Conservation (phyloP, 192 early-diverging fungal species). For the Backusella circina region DNA sequence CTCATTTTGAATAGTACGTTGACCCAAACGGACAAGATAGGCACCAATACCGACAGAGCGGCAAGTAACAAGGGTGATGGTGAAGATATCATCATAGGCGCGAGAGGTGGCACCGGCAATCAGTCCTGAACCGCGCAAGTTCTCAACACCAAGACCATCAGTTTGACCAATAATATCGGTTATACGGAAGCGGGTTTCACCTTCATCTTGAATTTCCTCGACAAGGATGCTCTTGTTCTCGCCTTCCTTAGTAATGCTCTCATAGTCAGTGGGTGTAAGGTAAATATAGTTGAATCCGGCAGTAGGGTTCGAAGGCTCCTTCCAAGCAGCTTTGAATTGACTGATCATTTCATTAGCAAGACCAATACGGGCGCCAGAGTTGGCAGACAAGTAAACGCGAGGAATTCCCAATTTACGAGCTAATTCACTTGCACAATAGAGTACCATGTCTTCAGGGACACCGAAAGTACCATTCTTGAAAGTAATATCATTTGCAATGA, state of each 20-base stretch:
- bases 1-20: constrained; percentile 96
- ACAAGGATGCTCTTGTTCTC: constrained; percentile 72
- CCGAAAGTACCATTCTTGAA: constrained; percentile 97
- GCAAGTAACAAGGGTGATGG: constrained; percentile 93
- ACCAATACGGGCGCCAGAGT: constrained; percentile 98
- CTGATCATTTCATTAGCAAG: constrained; percentile 89
- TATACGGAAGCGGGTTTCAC: constrained; percentile 77
- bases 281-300: constrained; percentile 96
- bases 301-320: constrained; percentile 73
- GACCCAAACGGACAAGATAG: constrained; percentile 97
- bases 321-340: constrained; percentile 86
- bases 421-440: constrained; percentile 87
- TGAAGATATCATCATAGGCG: constrained; percentile 98
- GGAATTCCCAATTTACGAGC: constrained; percentile 86
- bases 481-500: constrained; percentile 99
- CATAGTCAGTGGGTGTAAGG: constrained; percentile 70
- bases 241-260: constrained; percentile 55
- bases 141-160: constrained; percentile 95
- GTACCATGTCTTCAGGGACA: constrained; percentile 86
- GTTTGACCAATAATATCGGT: constrained; percentile 81
- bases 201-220: constrained; percentile 67
- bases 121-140: constrained; percentile 92
- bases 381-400: constrained; percentile 94
- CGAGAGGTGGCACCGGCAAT: constrained; percentile 96
- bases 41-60: constrained; percentile 99